Evolutionary conservation across 768 basidiomycete species (phyloP).

Genomic region (Rossbeevera mucosa): DNA sequence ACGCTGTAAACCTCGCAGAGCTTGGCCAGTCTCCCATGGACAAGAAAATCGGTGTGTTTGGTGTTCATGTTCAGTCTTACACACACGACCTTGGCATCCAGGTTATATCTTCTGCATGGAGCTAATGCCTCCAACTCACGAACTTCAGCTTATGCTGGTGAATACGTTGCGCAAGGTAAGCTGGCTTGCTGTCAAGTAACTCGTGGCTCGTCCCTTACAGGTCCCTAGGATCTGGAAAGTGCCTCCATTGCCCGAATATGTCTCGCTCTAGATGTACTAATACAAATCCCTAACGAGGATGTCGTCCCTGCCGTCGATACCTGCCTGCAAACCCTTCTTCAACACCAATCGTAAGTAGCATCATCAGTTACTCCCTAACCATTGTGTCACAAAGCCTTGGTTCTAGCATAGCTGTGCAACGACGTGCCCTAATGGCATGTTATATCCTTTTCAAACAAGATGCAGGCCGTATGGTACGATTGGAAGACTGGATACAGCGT

Average conservation of each 20-base stretch:
- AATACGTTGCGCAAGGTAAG: conserved; percentile 80
- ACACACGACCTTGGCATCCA: conserved; percentile 25
- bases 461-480: conserved; percentile 41
- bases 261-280: conserved; percentile 68
- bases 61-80: neutral
- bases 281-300: conserved; percentile 56
- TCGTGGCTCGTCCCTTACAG: conserved; percentile 2
- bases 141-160: conserved; percentile 76
- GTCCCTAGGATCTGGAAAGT: conserved; percentile 65
- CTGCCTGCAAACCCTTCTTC: conserved; percentile 60
- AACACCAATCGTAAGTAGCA: conserved; percentile 70
- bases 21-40: conserved; percentile 55
- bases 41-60: conserved; percentile 58
- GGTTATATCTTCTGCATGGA: conserved; percentile 78
- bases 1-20: conserved; percentile 75
- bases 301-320: conserved; percentile 72
- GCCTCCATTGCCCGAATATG: conserved; percentile 51
- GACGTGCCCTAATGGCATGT: conserved; percentile 58
- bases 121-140: conserved; percentile 63
- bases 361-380: conserved; percentile 16
- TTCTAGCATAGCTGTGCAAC: conserved; percentile 52
- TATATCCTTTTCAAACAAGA: conserved; percentile 47
- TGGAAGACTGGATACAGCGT: conserved; percentile 26
- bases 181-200: neutral
- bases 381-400: conserved; percentile 5